phyloP scores from a whole-genome alignment of 192 early-diverging fungal genomes.

The Entophlyctis luteolus region DNA sequence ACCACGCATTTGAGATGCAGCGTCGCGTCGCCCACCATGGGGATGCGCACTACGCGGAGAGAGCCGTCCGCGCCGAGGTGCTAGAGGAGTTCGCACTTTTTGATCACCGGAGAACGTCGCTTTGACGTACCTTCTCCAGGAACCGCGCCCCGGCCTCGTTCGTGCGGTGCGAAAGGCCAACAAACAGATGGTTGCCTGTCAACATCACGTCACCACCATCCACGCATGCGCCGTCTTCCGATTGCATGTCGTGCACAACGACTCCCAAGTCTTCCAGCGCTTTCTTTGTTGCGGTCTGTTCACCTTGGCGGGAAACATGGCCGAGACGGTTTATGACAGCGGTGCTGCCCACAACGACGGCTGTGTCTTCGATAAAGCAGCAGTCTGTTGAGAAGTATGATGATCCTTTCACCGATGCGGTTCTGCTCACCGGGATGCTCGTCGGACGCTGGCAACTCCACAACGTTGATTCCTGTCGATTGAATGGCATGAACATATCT shows the following conservation, averaged over 20 bases:
- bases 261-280: not conserved
- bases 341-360: conserved; percentile 21
- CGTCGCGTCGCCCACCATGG: conserved; percentile 21
- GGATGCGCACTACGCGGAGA: conserved; percentile 18
- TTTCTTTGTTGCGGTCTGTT: conserved; percentile 16
- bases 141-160: conserved; percentile 31
- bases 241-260: conserved; percentile 23
- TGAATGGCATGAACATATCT: not conserved
- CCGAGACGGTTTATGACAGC: conserved; percentile 34
- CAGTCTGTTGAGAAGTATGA: no score
- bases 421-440: no score
- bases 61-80: not conserved
- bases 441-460: conserved; percentile 27
- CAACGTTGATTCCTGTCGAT: not conserved
- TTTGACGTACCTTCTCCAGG: conserved; percentile 15
- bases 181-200: conserved; percentile 29
- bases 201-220: conserved; percentile 43
- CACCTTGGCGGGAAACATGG: conserved; percentile 25
- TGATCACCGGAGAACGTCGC: not conserved
- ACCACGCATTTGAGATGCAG: conserved; percentile 42
- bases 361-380: conserved; percentile 45
- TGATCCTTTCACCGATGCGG: no score
- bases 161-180: conserved; percentile 39
- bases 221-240: conserved; percentile 1
- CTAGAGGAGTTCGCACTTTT: not conserved